phyloP scores from a whole-genome alignment of 2,329 filamentous ascomycete genomes.

The Lachnellula cervina region DNA sequence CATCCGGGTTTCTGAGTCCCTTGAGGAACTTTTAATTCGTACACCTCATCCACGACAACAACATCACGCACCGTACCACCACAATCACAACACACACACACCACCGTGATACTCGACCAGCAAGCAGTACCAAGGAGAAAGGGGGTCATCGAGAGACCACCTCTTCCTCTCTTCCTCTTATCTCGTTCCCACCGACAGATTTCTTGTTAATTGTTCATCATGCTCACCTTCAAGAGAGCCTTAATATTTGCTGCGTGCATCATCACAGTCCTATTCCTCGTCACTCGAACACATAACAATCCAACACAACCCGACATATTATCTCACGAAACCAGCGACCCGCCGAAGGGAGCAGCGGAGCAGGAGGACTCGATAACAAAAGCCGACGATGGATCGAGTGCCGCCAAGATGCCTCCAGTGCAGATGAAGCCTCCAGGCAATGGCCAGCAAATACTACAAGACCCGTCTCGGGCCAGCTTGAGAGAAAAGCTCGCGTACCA shows the following conservation, averaged over 20 bases:
- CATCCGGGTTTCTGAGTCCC: not conserved
- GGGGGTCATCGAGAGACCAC: not conserved
- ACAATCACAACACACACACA: not conserved
- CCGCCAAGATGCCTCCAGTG: conserved; percentile 2
- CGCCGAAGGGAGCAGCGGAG: not conserved
- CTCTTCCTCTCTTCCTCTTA: not conserved
- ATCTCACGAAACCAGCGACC: conserved; percentile 6
- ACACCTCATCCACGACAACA: not conserved
- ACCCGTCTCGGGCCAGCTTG: conserved; percentile 67
- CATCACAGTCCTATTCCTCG: conserved; percentile 64
- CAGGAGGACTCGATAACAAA: conserved; percentile 5
- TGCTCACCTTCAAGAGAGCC: conserved; percentile 77
- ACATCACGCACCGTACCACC: not conserved
- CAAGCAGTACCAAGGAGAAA: not conserved
- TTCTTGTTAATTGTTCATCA: conserved; percentile 36
- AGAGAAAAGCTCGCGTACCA: conserved; percentile 83
- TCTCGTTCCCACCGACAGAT: not conserved
- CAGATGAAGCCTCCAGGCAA: conserved; percentile 12
- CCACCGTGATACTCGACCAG: not conserved
- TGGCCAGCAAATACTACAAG: conserved; percentile 32
- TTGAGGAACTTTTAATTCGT: not conserved
- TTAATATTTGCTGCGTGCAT: conserved; percentile 66
- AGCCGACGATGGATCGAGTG: conserved; percentile 10
- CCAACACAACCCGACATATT: conserved; percentile 3
- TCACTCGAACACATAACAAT: conserved; percentile 53